These are phyloP conservation scores for Alternaria dauci DNA, from an alignment of 2,329 filamentous ascomycete genomes.

Conservation along the genomic window DNA sequence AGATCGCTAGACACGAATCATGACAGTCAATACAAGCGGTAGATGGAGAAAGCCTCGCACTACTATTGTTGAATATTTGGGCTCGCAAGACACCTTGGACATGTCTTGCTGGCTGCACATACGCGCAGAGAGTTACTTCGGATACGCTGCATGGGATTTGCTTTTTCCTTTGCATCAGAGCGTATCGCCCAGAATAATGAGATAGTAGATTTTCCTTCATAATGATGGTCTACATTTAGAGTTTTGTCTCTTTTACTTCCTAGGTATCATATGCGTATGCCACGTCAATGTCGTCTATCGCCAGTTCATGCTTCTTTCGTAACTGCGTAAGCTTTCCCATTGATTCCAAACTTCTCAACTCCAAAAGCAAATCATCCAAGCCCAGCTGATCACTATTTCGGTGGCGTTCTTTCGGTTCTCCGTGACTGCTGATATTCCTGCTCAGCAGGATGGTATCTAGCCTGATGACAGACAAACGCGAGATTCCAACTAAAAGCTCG, in stretches of 20 bases:
- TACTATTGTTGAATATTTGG: too few species aligned
- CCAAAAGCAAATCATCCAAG: conserved; percentile 1
- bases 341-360: not conserved
- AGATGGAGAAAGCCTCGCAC: too few species aligned
- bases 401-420: not conserved
- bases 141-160: not conserved
- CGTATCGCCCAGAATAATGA: not conserved
- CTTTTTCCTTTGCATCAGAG: not conserved
- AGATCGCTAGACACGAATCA: too few species aligned
- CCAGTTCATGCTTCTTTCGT: conserved; percentile 12
- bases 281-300: conserved; percentile 1
- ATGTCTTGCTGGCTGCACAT: not conserved
- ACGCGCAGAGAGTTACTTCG: not conserved
- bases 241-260: not conserved
- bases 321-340: not conserved
- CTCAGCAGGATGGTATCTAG: not conserved
- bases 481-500: conserved; percentile 18
- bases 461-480: not conserved
- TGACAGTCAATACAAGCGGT: too few species aligned
- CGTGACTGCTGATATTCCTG: not conserved
- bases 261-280: conserved; percentile 24
- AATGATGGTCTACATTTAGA: not conserved
- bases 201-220: not conserved
- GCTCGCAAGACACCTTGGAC: too few species aligned
- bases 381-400: not conserved